Conservation (phyloP, 331 rosid genomes). For the Cucumis variabilis region DNA sequence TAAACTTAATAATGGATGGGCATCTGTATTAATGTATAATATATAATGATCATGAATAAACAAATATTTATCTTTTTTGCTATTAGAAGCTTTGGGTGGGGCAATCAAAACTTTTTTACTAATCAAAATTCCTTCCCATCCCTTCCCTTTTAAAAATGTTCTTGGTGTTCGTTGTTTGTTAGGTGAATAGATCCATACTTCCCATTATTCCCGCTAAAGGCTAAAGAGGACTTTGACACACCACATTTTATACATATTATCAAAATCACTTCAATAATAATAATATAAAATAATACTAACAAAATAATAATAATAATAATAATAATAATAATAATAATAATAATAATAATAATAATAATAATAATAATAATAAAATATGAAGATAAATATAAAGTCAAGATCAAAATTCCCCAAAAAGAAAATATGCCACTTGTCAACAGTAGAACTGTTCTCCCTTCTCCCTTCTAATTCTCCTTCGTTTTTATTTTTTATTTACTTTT, state of each 20-base stretch:
- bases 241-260: neutral
- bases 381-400: neutral
- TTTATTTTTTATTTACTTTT: neutral
- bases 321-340: neutral
- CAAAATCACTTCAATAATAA: neutral
- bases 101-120: neutral
- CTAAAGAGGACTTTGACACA: neutral
- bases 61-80: no score
- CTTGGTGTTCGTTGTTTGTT: conserved; percentile 19
- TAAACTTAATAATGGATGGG: no score
- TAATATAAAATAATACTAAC: neutral
- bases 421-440: neutral
- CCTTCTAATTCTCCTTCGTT: neutral
- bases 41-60: no score
- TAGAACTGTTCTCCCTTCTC: neutral
- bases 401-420: neutral
- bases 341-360: neutral
- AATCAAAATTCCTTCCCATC: neutral
- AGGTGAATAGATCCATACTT: conserved; percentile 1
- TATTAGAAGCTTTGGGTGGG: conserved; percentile 6
- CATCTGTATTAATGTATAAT: no score
- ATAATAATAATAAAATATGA: neutral
- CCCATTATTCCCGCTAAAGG: neutral
- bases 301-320: neutral
- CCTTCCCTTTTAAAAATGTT: neutral